A percentile compares a stretch with the other conserved stretches of the same genome.
phyloP scores from a whole-genome alignment of 108 stramenopile species.

The Fragilaria radians region DNA sequence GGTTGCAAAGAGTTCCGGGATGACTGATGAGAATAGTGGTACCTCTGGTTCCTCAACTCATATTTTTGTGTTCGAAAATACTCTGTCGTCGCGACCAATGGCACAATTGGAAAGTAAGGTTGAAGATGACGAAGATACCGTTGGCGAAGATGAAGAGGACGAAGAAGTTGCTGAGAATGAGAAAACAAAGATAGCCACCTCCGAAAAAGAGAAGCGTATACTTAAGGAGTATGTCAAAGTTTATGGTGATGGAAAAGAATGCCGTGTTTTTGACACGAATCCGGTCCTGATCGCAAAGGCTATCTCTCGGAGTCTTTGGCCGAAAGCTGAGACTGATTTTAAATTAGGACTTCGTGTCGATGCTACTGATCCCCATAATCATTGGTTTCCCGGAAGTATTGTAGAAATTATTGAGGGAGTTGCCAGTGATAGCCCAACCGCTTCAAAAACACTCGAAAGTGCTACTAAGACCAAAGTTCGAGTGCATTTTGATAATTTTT shows the following conservation, averaged over 20 bases:
- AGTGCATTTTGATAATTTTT: slow-evolving; percentile 92
- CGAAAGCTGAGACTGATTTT: slow-evolving; percentile 53
- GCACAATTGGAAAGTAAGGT: slow-evolving; percentile 20
- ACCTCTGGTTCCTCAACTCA: slow-evolving; percentile 23
- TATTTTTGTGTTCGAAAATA: slow-evolving; percentile 73
- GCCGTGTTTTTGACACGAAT: slow-evolving; percentile 64
- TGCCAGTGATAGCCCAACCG: slow-evolving; percentile 4
- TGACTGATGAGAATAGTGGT: slow-evolving; percentile 31
- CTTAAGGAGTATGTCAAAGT: slow-evolving; percentile 33
- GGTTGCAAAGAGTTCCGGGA: slow-evolving; percentile 22
- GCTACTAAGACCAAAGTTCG: slow-evolving; percentile 39
- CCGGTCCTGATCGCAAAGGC: slow-evolving; percentile 58
- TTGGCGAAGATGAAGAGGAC: slow-evolving; percentile 34
- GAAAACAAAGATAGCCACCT: neutral
- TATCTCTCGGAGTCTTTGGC: slow-evolving; percentile 78
- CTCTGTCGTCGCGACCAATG: slow-evolving; percentile 43
- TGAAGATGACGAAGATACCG: slow-evolving; percentile 30
- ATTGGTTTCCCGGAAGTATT: slow-evolving; percentile 89
- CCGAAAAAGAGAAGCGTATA: slow-evolving; percentile 21
- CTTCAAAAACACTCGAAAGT: slow-evolving; percentile 1
- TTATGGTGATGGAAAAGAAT: slow-evolving; percentile 73
- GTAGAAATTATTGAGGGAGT: slow-evolving; percentile 58
- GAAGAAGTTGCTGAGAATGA: neutral
- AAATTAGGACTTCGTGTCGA: slow-evolving; percentile 87
- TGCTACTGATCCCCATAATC: slow-evolving; percentile 80